Evolutionary conservation across 2,329 filamentous ascomycete species (phyloP), one percentile per base, ranked within the genome.

Genomic region (Pseudogymnoascus sp.): DNA sequence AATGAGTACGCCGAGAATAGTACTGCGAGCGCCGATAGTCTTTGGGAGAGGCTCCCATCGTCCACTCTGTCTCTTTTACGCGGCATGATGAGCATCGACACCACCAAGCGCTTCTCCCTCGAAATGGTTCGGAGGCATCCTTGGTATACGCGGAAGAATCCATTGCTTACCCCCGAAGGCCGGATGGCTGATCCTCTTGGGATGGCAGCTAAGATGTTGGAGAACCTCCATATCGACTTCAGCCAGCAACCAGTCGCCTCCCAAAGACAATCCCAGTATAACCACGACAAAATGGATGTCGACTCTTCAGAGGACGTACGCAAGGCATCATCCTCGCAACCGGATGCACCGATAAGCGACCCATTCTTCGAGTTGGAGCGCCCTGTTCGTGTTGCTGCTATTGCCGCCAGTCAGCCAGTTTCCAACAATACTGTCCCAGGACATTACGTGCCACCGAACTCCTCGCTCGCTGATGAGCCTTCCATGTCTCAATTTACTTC

Each of bases 181-280:
- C 84, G 81, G 65, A 81, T 92, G 35, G 82, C 82, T 9, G 90
- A 97, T 68, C 90, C 90, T 1, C 78, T 97, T 64, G 84, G 85
- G 60, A 80, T 99, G 53, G 94, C 94, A n/a, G 96, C 94, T 0
- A 86, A 90, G 70, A 96, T 99, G 90, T 86, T 99, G 60, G 90
- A 96, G 71, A 89, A 86, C 61, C 83, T 99, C 14, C 89, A 85
- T 65, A 96, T 99, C 71, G 90, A 97, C 73, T 92, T 97, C 71
- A 86, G 81, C 60, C 83, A 88, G 68, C 79, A 84, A 63, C 85
- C 87, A 1, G 62, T 73, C 65, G 38, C 77, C 74, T 65, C 71
- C 66, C 64, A 75, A 70, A 58, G 65, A 65, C 66, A 65, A 41
- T 66, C 64, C 30, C 58, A 69, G 66, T 58, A 58, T 15, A 58